Base-by-base conservation (phyloP, 140 eudicot species). In the Ambrosia hybrid region DNA sequence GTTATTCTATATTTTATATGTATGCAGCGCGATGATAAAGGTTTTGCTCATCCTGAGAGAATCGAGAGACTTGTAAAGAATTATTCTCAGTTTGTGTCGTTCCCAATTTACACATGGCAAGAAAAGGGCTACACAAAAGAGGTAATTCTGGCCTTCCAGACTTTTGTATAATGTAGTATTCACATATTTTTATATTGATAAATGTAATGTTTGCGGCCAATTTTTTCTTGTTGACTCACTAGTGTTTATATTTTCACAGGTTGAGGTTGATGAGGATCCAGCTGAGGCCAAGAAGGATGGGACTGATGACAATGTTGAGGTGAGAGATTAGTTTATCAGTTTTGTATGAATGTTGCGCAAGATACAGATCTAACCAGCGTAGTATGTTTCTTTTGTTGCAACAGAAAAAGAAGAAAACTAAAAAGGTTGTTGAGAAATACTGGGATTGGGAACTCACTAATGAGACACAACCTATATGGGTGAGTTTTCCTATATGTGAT, bases 401-500 rank as follows among this genome's bases (percentile, higher is more conserved):
- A 72, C 90, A 92, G 98, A 92, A 82, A 64, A 92, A 89, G 88
- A 92, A 89, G 95, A 92, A 90, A 82, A 94, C 97, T 5, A 93
- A 93, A 79, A 93, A 79, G 15, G 82, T 94, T 49, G 95, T 94
- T 69, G 99, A 94, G 88, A 85, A 82, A 57, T 94, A 94, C 74
- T 94, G 99, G 99, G 99, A 94, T 41, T 94, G 99, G 99, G 97
- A 94, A 73, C 94, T 86, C 48, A 81, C 96, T 8, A 94, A 94
- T 70, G 99, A 94, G 89, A 94, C 97, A 14, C 97, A 94, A 70
- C 97, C 99, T 49, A 88, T 90, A 81, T 94, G 99, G 99, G 99
- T 94, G 60, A 84, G 96, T 12, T 64, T 48, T n/a, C 46, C 64
- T 38, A n/a, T 58, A 41, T 16, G 5, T 74, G 5, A 14, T 65